phyloP scores from a whole-genome alignment of 2,329 filamentous ascomycete species.

The Alternaria tenuissima region DNA sequence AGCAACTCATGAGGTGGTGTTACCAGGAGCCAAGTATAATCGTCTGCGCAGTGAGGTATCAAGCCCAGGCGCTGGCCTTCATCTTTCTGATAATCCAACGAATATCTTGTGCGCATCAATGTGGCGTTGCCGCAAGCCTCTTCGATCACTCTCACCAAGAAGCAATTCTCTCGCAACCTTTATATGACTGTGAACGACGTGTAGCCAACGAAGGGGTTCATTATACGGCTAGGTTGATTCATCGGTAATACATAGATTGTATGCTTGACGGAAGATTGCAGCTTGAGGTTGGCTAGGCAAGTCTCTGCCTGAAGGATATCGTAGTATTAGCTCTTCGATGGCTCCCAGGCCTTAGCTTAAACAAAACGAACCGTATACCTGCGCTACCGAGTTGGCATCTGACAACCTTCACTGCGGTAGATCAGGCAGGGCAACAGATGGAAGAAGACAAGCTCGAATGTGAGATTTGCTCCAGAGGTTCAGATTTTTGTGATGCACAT shows the following conservation, averaged over 20 bases:
- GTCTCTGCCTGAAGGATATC: background rate
- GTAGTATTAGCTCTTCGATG: background rate
- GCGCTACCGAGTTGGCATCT: too few species aligned
- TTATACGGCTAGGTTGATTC: background rate
- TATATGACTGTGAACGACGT: background rate
- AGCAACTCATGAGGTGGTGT: background rate
- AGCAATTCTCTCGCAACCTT: background rate
- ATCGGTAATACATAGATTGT: background rate
- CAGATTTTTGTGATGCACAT: too few species aligned
- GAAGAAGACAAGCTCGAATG: background rate
- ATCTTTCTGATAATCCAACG: background rate
- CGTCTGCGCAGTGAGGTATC: background rate
- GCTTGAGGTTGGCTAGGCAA: background rate
- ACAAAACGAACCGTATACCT: rapidly evolving
- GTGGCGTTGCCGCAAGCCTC: background rate
- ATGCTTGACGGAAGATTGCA: background rate
- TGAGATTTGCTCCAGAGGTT: too few species aligned
- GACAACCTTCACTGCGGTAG: background rate
- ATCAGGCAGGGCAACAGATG: background rate
- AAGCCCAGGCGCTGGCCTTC: background rate
- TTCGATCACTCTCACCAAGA: background rate
- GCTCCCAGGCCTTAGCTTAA: background rate
- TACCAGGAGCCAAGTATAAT: background rate
- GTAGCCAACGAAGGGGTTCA: background rate
- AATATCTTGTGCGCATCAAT: background rate